These are phyloP conservation scores for Erysiphe pulchra DNA, from an alignment of 2,329 filamentous ascomycete genomes.

Conservation along the genomic window DNA sequence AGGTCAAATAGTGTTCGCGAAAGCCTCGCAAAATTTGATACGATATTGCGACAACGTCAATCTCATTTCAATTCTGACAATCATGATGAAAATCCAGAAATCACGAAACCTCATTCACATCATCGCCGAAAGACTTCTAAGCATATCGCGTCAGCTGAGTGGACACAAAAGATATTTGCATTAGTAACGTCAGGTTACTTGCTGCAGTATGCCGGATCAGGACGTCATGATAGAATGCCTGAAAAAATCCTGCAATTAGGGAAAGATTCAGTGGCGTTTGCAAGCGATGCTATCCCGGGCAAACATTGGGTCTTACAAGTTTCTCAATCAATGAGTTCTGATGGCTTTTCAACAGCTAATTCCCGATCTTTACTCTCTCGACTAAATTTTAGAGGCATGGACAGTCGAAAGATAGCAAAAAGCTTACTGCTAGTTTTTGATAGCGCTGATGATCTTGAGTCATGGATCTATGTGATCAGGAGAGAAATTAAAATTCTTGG, in stretches of 20 bases:
- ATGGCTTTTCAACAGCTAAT: constrained; percentile 24
- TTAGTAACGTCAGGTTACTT: constrained; percentile 43
- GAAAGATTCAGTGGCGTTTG: constrained; percentile 56
- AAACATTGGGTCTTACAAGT: constrained; percentile 61
- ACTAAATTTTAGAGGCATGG: constrained; percentile 30
- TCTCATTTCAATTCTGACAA: constrained; percentile 16
- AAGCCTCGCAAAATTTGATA: background rate
- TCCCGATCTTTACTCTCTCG: constrained; percentile 38
- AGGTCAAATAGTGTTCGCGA: constrained; percentile 4
- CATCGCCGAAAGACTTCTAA: constrained; percentile 13
- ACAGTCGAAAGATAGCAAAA: constrained; percentile 26
- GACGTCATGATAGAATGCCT: constrained; percentile 42
- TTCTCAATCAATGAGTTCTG: constrained; percentile 34
- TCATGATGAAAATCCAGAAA: background rate
- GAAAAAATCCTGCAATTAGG: constrained; percentile 49
- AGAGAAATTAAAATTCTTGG: constrained; percentile 44
- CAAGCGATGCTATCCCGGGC: constrained; percentile 54
- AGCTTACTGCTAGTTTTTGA: constrained; percentile 52
- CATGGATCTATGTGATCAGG: constrained; percentile 44
- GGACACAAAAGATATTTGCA: constrained; percentile 48
- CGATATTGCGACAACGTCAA: background rate
- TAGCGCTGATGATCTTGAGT: constrained; percentile 46
- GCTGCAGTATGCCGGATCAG: constrained; percentile 48
- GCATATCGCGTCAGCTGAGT: constrained; percentile 24
- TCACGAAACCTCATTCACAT: background rate